A percentile compares a stretch with the other conserved stretches of the same genome.
Evolutionary conservation across 805 yeast species (phyloP).

Genomic region (Ogataea pignaliae): DNA sequence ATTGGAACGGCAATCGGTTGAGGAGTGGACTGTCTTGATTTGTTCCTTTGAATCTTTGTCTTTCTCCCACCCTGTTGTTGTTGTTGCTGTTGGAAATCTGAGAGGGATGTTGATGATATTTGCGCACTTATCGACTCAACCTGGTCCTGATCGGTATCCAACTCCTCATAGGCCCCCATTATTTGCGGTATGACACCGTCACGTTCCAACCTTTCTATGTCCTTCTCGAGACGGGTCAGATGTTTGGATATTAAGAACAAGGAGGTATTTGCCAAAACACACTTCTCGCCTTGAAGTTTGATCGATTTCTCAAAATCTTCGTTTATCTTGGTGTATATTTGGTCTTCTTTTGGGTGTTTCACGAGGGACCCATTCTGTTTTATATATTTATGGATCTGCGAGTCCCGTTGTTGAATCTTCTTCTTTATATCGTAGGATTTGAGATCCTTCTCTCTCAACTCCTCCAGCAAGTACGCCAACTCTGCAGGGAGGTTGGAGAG

Average conservation of each 20-base stretch:
- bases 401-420: constrained; percentile 66
- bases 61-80: constrained; percentile 8
- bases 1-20: not conserved
- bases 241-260: constrained; percentile 74
- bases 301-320: constrained; percentile 61
- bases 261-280: constrained; percentile 77
- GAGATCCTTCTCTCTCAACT: constrained; percentile 65
- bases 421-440: constrained; percentile 62
- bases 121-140: constrained; percentile 17
- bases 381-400: constrained; percentile 77
- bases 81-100: constrained; percentile 1
- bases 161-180: constrained; percentile 27
- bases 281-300: constrained; percentile 71
- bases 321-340: constrained; percentile 57
- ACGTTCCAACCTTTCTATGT: constrained; percentile 66
- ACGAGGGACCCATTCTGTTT: constrained; percentile 77
- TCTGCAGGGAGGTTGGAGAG: constrained; percentile 85
- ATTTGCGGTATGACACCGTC: constrained; percentile 72
- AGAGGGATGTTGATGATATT: constrained; percentile 15
- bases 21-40: constrained; percentile 20
- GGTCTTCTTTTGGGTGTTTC: constrained; percentile 77
- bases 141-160: constrained; percentile 16
- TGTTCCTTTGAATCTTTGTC: constrained; percentile 8
- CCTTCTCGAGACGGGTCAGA: constrained; percentile 65
- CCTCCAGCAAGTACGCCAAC: constrained; percentile 73